Base-by-base conservation (phyloP, 2,329 filamentous ascomycete genomes). In the Lecanicillium sp. region DNA sequence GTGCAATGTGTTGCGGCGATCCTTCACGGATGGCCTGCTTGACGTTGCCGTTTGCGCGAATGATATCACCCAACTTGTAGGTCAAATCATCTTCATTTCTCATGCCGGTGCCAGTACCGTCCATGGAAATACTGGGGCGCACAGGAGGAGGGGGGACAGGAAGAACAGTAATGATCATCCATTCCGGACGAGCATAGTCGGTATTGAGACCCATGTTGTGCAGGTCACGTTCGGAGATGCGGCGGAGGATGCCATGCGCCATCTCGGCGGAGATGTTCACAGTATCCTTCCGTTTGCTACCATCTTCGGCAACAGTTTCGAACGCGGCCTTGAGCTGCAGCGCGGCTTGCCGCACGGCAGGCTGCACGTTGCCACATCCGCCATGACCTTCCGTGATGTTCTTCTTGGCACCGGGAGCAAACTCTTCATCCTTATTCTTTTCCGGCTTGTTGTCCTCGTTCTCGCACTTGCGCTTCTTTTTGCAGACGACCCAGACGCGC, bases 51-150 rank as follows among this genome's bases (percentile, higher is more conserved):
- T 98, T 99, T 58, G 93, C 91, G 56, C 93, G 90, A 58, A 99
- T 93, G 60, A 99, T 96, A 68, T 99, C 93, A 60, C 90, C 90
- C 26, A 99, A 76, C 71, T 99, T 99, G 79, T 96, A 98, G 0
- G 93, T 99, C 78, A 99, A 79, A 75, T 99, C 94, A 66, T 99
- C 93, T 70, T 99, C 93, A 63, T 93, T 93, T 54, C 93, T 86
- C 74, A 91, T 84, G 54, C 93, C 93, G 56, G 88, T 87, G 45
- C 88, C 87, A 36, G 89, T 95, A 44, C 93, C 90, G 62, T 97
- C 94, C 72, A 97, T 91, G 19, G 91, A 94, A 58, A 98, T 95
- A 76, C 90, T 96, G 5, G 93, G 93, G 47, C 93, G 86, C 30
- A 99, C 94, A 3, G 93, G 90, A 40, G 93, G 93, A 3, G 93